phyloP scores from a whole-genome alignment of 352 stramenopile genomes.

The Phytophthora pseudosyringae region DNA sequence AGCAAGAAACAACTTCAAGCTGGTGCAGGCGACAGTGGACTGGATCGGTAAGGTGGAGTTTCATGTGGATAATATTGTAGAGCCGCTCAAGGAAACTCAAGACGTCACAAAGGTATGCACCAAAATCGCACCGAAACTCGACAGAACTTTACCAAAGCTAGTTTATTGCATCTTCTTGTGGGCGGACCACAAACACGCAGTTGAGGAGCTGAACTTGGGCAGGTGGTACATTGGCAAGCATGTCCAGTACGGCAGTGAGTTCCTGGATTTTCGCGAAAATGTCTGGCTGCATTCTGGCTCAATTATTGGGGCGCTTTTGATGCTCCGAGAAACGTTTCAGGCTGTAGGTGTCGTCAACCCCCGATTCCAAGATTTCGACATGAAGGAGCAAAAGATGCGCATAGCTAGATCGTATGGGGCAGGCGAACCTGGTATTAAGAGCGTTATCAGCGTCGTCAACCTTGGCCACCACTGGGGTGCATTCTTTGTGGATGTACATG shows the following conservation, averaged over 20 bases:
- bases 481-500: background rate
- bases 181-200: slow-evolving; percentile 1
- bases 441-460: slow-evolving; percentile 11
- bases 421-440: background rate
- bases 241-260: slow-evolving; percentile 4
- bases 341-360: slow-evolving; percentile 7
- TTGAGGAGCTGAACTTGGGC: slow-evolving; percentile 3
- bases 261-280: slow-evolving; percentile 15
- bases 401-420: background rate
- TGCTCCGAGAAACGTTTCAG: background rate
- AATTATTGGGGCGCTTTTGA: slow-evolving; percentile 10
- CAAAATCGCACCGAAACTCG: background rate
- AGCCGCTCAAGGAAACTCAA: background rate
- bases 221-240: background rate
- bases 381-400: slow-evolving; percentile 1
- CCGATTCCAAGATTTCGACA: slow-evolving; percentile 1
- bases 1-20: slow-evolving; percentile 6
- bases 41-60: slow-evolving; percentile 21
- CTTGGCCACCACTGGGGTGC: slow-evolving; percentile 7
- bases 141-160: slow-evolving; percentile 8
- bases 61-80: background rate
- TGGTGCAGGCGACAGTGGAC: slow-evolving; percentile 6
- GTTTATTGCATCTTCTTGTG: background rate
- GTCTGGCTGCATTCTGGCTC: slow-evolving; percentile 7
- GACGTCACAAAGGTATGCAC: slow-evolving; percentile 8